These are phyloP conservation scores for Cucurbita moschata DNA, from an alignment of 306 rosid genomes.

Conservation along the genomic window DNA sequence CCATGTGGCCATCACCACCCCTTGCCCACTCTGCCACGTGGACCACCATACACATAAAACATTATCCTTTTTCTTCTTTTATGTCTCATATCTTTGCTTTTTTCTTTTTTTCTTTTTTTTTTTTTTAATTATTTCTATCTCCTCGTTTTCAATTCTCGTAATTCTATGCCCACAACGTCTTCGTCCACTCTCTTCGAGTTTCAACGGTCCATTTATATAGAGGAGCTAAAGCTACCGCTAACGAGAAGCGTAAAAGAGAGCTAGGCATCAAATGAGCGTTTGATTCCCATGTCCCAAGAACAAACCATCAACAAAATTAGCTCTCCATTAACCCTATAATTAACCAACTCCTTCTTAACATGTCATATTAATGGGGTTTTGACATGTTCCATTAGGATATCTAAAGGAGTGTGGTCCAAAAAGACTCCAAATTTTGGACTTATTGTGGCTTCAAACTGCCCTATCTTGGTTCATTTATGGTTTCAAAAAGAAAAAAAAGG, in stretches of 20 bases:
- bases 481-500: neutral
- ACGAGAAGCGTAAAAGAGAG: conserved; percentile 12
- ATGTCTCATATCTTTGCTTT: neutral
- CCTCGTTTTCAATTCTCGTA: neutral
- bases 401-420: neutral
- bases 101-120: neutral
- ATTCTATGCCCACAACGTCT: neutral
- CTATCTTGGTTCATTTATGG: neutral
- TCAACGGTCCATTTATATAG: neutral
- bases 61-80: too few species aligned
- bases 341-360: neutral
- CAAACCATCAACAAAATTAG: conserved; percentile 9
- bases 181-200: neutral
- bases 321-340: neutral
- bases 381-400: neutral
- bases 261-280: conserved; percentile 9
- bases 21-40: conserved; percentile 30
- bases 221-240: too few species aligned
- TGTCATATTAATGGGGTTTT: neutral
- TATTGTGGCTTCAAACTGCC: neutral
- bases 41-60: conserved; percentile 7
- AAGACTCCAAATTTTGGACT: neutral
- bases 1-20: conserved; percentile 58
- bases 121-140: neutral
- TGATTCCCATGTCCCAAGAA: conserved; percentile 26